These are phyloP conservation scores for Mycena capillaripes DNA, from an alignment of 768 basidiomycete species.

Conservation along the genomic window DNA sequence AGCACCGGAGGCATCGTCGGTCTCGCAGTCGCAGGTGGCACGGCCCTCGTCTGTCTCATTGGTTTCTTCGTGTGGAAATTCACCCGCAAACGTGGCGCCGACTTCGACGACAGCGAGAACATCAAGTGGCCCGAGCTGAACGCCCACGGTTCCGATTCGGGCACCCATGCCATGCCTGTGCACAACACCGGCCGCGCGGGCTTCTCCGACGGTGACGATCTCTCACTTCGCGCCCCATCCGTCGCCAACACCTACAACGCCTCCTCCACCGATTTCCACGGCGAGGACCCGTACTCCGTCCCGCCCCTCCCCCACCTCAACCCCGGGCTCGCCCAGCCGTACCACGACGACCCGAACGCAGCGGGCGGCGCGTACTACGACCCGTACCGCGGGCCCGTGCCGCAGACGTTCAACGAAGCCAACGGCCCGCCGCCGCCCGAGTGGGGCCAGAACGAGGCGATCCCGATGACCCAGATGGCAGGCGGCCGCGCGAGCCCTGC, in stretches of 20 bases:
- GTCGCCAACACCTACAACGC: constrained; percentile 58
- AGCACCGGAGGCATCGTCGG: constrained; percentile 83
- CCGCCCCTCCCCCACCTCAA: constrained; percentile 87
- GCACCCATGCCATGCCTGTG: constrained; percentile 77
- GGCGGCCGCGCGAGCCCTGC: constrained; percentile 44
- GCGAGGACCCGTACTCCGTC: constrained; percentile 84
- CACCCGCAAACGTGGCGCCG: constrained; percentile 80
- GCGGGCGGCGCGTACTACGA: constrained; percentile 73
- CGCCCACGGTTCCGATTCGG: constrained; percentile 61
- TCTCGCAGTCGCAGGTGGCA: constrained; percentile 84
- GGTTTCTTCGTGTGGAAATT: constrained; percentile 91
- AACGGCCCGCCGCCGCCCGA: constrained; percentile 44
- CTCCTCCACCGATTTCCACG: constrained; percentile 64
- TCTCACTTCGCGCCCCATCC: constrained; percentile 68
- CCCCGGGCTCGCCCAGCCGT: constrained; percentile 78
- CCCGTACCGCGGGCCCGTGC: constrained; percentile 85
- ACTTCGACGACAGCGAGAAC: constrained; percentile 87
- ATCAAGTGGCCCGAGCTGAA: constrained; percentile 95
- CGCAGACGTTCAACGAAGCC: constrained; percentile 69
- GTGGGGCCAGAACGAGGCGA: constrained; percentile 67
- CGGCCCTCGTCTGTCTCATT: constrained; percentile 78
- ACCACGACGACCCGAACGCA: constrained; percentile 76
- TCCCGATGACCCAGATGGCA: constrained; percentile 82
- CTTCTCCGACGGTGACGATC: constrained; percentile 76
- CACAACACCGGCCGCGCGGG: constrained; percentile 79